phyloP scores from a whole-genome alignment of 164 flowering plant species.

The Vitis rupestris region DNA sequence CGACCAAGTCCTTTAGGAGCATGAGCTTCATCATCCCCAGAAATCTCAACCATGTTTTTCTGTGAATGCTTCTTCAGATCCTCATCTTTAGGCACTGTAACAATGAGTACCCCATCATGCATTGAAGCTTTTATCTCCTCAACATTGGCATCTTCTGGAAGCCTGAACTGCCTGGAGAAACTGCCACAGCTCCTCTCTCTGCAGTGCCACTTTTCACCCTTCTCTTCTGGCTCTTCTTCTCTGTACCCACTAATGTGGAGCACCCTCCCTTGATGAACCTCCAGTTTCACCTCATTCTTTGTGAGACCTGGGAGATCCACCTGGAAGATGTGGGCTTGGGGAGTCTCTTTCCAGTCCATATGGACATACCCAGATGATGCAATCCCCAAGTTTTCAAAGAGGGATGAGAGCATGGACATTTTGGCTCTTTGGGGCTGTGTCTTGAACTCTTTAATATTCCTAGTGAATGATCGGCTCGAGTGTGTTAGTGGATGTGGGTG shows the following conservation, averaged over 20 bases:
- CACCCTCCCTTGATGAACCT: slow-evolving; percentile 15
- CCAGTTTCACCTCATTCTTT: slow-evolving; percentile 28
- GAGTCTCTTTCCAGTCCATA: slow-evolving; percentile 37
- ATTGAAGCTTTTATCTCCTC: slow-evolving; percentile 28
- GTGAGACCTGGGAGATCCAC: slow-evolving; percentile 29
- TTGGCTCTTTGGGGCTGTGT: too few species aligned
- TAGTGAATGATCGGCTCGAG: not conserved
- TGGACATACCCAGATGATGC: not conserved
- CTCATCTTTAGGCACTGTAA: slow-evolving; percentile 19
- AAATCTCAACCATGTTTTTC: slow-evolving; percentile 21
- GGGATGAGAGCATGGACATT: too few species aligned
- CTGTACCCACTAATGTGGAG: slow-evolving; percentile 14
- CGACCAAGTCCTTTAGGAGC: slow-evolving; percentile 28
- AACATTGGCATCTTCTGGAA: slow-evolving; percentile 22
- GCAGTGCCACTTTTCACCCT: slow-evolving; percentile 27
- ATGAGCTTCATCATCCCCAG: slow-evolving; percentile 13
- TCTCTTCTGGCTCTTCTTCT: slow-evolving; percentile 13
- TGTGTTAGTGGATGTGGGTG: not conserved
- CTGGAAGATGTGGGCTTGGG: slow-evolving; percentile 26
- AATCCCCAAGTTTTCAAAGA: not conserved
- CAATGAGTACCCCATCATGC: slow-evolving; percentile 18
- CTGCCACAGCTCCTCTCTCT: slow-evolving; percentile 19
- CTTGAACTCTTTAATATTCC: not conserved
- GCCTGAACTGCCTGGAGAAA: slow-evolving; percentile 16
- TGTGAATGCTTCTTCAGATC: slow-evolving; percentile 5